A percentile compares a stretch with the other conserved stretches of the same genome.
These are phyloP conservation scores for Ilex paraguariensis DNA, from an alignment of 305 asterid species.

Conservation along the genomic window DNA sequence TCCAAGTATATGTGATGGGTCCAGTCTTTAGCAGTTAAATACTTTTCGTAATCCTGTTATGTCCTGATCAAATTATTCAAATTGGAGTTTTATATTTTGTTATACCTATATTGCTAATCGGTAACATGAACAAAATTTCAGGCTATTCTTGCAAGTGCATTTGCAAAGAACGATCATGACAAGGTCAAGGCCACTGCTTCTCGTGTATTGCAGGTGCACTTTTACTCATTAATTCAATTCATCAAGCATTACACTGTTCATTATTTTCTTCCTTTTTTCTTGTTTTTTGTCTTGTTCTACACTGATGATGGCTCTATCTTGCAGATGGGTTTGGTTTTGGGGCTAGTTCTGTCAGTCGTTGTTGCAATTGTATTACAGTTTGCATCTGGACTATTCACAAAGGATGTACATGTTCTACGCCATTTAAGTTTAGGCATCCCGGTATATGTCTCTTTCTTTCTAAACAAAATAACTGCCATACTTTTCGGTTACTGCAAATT, in stretches of 20 bases:
- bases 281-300: not conserved
- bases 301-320: slow-evolving; percentile 9
- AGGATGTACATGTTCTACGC: slow-evolving; percentile 25
- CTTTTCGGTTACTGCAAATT: not conserved
- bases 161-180: slow-evolving; percentile 37
- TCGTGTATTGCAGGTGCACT: slow-evolving; percentile 40
- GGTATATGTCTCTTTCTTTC: slow-evolving; percentile 18
- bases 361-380: slow-evolving; percentile 23
- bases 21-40: too few relatives aligned
- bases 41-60: too few relatives aligned
- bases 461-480: not conserved
- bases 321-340: slow-evolving; percentile 42
- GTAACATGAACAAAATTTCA: slow-evolving; percentile 9
- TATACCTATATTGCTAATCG: not conserved
- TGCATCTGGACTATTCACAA: slow-evolving; percentile 32
- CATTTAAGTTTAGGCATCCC: slow-evolving; percentile 42
- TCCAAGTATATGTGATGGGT: too few relatives aligned
- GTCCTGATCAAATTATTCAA: too few relatives aligned
- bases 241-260: slow-evolving; percentile 2
- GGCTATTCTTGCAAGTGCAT: slow-evolving; percentile 48
- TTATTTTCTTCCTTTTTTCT: not conserved
- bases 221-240: slow-evolving; percentile 4
- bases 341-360: slow-evolving; percentile 26
- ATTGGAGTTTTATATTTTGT: not conserved
- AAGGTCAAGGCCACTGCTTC: slow-evolving; percentile 25